A percentile compares a stretch with the other conserved stretches of the same genome.
Evolutionary conservation across 1,284 basidiomycete genomes (phyloP).

Genomic region (Ganoderma sinense): DNA sequence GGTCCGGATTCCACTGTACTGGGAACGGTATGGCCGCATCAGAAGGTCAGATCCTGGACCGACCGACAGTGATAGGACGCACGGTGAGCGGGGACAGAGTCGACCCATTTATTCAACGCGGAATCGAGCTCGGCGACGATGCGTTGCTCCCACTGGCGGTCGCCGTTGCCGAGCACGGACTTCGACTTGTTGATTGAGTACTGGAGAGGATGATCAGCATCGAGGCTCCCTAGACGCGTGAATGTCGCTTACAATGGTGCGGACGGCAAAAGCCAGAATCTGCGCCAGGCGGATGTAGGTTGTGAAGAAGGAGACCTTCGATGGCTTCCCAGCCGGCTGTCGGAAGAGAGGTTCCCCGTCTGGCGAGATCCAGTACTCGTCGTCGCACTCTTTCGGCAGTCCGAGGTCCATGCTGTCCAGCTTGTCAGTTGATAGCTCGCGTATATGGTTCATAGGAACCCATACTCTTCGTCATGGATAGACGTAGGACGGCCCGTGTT

Average conservation of each 20-base stretch:
- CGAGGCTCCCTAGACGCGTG: too few relatives aligned
- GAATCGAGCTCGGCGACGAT: conserved; percentile 66
- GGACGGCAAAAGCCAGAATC: background rate
- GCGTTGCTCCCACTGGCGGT: conserved; percentile 58
- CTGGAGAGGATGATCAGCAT: conserved; percentile 32
- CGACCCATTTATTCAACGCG: conserved; percentile 69
- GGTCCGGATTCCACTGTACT: conserved; percentile 67
- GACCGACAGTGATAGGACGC: conserved; percentile 6
- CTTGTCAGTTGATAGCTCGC: conserved; percentile 35
- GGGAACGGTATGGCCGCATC: background rate
- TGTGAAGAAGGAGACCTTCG: conserved; percentile 53
- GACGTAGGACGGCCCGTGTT: conserved; percentile 82
- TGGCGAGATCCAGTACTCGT: conserved; percentile 65
- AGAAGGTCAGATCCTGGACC: background rate
- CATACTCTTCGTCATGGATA: conserved; percentile 87
- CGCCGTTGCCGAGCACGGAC: conserved; percentile 50
- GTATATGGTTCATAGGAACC: conserved; percentile 17
- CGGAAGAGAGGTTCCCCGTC: conserved; percentile 50
- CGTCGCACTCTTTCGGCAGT: conserved; percentile 64
- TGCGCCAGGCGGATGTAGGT: conserved; percentile 47
- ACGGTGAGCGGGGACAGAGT: conserved; percentile 61
- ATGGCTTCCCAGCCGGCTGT: conserved; percentile 55
- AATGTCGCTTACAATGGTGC: background rate
- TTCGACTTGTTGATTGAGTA: conserved; percentile 66
- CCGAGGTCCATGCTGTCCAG: conserved; percentile 61